A percentile compares a stretch with the other conserved stretches of the same genome.
Evolutionary conservation across 2,329 filamentous ascomycete genomes (phyloP).

Genomic region (Corynespora cassiicola): DNA sequence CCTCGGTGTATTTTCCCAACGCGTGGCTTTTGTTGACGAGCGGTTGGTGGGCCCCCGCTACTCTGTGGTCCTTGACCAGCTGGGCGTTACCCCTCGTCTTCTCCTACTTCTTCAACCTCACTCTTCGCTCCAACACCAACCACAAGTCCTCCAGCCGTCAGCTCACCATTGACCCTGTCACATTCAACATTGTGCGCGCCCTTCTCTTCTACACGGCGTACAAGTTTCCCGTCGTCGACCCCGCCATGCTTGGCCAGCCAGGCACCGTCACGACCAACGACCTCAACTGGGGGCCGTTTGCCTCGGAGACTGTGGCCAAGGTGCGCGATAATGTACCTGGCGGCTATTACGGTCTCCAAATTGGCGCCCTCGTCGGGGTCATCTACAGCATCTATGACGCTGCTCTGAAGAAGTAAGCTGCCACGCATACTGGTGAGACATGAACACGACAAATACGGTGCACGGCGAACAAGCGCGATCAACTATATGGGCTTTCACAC

Average conservation of each 20-base stretch:
- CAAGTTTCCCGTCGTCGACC: slow-evolving; percentile 43
- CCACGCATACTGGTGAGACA: no score
- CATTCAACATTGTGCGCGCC: slow-evolving; percentile 89
- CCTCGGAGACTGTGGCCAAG: slow-evolving; percentile 64
- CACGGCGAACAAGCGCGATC: background rate
- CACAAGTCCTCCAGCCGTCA: slow-evolving; percentile 52
- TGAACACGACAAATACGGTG: no score
- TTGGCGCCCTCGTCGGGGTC: slow-evolving; percentile 71
- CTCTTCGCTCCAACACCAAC: slow-evolving; percentile 60
- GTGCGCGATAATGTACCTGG: slow-evolving; percentile 74
- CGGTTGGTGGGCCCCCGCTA: slow-evolving; percentile 83
- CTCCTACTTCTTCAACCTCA: slow-evolving; percentile 92
- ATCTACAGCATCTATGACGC: slow-evolving; percentile 79
- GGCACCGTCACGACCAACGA: slow-evolving; percentile 62
- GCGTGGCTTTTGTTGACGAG: slow-evolving; percentile 77
- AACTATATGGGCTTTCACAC: slow-evolving; percentile 1
- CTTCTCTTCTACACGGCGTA: slow-evolving; percentile 83
- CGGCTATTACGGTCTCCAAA: slow-evolving; percentile 72
- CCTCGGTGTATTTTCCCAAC: slow-evolving; percentile 76
- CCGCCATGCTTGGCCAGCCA: slow-evolving; percentile 22
- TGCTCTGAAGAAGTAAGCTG: slow-evolving; percentile 64
- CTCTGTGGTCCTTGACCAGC: slow-evolving; percentile 78
- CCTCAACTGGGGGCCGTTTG: slow-evolving; percentile 61
- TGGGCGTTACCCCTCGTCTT: slow-evolving; percentile 72
- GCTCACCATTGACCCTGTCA: slow-evolving; percentile 80